Evolutionary conservation across 805 yeast genomes (phyloP).

Genomic region (Saturnispora zaruensis): DNA sequence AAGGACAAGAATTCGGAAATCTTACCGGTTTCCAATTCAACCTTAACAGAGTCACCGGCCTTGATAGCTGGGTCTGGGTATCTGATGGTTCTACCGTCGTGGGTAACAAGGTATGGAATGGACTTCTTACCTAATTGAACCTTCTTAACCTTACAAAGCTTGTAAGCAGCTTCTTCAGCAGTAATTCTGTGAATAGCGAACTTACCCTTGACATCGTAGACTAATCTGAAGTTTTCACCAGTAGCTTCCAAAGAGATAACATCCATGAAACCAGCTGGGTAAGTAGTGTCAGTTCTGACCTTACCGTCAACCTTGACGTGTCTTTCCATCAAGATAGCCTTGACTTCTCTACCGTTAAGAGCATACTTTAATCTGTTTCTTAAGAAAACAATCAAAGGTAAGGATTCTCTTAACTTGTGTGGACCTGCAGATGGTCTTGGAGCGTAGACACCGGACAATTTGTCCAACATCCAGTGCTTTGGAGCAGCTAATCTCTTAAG

Average conservation of each 20-base stretch:
- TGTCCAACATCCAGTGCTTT: conserved; percentile 99
- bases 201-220: conserved; percentile 98
- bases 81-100: conserved; percentile 99
- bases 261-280: conserved; percentile 99
- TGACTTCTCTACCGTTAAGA: conserved; percentile 97
- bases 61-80: conserved; percentile 97
- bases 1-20: conserved; percentile 81
- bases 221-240: conserved; percentile 98
- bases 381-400: conserved; percentile 92
- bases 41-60: conserved; percentile 96
- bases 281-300: conserved; percentile 98
- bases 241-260: conserved; percentile 96
- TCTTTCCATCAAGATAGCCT: conserved; percentile 96
- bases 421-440: conserved; percentile 99
- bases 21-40: conserved; percentile 95
- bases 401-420: conserved; percentile 96
- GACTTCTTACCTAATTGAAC: conserved; percentile 98
- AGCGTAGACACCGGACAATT: conserved; percentile 97
- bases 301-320: conserved; percentile 98
- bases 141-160: conserved; percentile 96
- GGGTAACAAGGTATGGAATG: conserved; percentile 97
- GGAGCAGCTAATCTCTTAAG: conserved; percentile 99
- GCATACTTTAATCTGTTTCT: conserved; percentile 99
- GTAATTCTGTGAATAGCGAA: conserved; percentile 99
- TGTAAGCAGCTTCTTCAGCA: conserved; percentile 97